phyloP scores from a whole-genome alignment of 2,329 filamentous ascomycete genomes.

The Botrytis sinoallii region DNA sequence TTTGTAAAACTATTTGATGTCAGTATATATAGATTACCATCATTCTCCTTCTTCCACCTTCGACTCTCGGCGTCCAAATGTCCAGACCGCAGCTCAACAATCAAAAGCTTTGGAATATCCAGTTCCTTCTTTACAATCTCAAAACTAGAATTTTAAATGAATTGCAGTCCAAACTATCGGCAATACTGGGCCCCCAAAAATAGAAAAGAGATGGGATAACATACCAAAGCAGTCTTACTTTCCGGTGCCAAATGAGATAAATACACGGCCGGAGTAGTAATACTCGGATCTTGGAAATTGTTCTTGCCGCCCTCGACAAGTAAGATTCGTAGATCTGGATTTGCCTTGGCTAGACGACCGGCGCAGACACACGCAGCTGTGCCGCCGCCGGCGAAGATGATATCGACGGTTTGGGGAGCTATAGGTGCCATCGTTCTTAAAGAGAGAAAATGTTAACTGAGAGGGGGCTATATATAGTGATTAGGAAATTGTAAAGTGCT shows the following conservation, averaged over 20 bases:
- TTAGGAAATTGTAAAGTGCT: too few species aligned
- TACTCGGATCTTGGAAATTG: slow-evolving; percentile 48
- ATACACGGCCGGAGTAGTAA: slow-evolving; percentile 52
- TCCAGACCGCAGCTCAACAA: not conserved
- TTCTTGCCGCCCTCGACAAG: slow-evolving; percentile 54
- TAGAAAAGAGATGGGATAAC: not conserved
- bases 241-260: slow-evolving; percentile 47
- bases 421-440: slow-evolving; percentile 29
- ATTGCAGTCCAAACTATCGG: not conserved
- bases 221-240: slow-evolving; percentile 45
- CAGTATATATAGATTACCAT: not conserved
- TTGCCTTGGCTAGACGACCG: slow-evolving; percentile 48
- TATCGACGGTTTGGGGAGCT: slow-evolving; percentile 44
- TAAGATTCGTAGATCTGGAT: slow-evolving; percentile 48
- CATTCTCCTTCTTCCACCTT: not conserved
- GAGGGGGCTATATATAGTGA: not conserved
- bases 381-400: slow-evolving; percentile 51
- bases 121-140: not conserved
- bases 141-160: not conserved
- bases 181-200: not conserved
- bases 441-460: not conserved
- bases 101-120: not conserved
- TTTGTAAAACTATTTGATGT: slow-evolving; percentile 48
- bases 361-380: slow-evolving; percentile 50
- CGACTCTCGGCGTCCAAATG: not conserved